Base-by-base conservation (phyloP, 2,329 filamentous ascomycete species). In the Nothophoma quercina region DNA sequence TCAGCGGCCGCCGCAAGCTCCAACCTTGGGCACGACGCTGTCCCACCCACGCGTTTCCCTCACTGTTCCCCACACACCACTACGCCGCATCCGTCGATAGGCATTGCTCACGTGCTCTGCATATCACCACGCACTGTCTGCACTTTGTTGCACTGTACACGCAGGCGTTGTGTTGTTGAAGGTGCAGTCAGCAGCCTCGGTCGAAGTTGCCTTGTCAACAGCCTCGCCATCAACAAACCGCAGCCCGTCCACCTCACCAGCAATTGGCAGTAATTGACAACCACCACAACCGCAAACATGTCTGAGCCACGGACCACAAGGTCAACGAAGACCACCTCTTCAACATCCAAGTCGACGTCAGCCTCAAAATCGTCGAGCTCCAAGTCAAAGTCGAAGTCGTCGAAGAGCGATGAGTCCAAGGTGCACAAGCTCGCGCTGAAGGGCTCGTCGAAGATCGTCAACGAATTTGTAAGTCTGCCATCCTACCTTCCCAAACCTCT, bases 351-450 rank as follows among this genome's bases (percentile, higher is more conserved):
- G 30, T 33, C 47, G 5, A 36, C 33, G 18, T 48, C 58, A 26
- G 34, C 49, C 21, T 54, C 54, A 19, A 59, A 49, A n/a, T 16
- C 41, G 12, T 34, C 52, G 9, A 21, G 35, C 2, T 58, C 55
- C 10, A 60, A 48, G 25, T 51, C 57, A 25, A 69, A 65, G 26
- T 64, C 66, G 18, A 65, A 63, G 21, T 74, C 79, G 10, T 73
- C 78, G 48, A 77, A 81, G 55, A 83, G 82, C 60, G 84, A 86
- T 69, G 92, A 92, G 69, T 90, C 91, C 64, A 96, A 97, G 78
- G 87, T 92, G 56, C 95, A 99, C 81, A 98, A 96, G 82, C 85
- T 99, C 58, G 90, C 93, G 29, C 82, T 97, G 58, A 93, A 92
- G 77, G 91, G 87, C 49, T 89, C 87, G 64, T 86, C 91, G 30